phyloP scores from a whole-genome alignment of 2,329 filamentous ascomycete genomes.

The Colletotrichum cereale region DNA sequence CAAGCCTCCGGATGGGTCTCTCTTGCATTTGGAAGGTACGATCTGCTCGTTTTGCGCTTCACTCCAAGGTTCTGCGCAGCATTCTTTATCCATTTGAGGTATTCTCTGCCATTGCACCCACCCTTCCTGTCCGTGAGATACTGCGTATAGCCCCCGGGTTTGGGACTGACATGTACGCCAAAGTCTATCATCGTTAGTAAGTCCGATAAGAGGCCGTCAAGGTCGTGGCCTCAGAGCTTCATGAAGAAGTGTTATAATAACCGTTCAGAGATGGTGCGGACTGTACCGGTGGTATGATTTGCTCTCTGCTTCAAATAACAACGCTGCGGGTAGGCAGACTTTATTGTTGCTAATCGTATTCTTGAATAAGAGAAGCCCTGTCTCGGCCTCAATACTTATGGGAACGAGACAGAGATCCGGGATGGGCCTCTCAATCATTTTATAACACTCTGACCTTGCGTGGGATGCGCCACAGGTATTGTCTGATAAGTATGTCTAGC shows the following conservation, averaged over 20 bases:
- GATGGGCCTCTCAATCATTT: slow-evolving; percentile 70
- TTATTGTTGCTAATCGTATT: slow-evolving; percentile 76
- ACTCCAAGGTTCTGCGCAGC: slow-evolving; percentile 62
- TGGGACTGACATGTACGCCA: slow-evolving; percentile 68
- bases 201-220: slow-evolving; percentile 67
- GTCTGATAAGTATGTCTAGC: slow-evolving; percentile 68
- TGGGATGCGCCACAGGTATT: slow-evolving; percentile 70
- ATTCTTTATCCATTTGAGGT: slow-evolving; percentile 68
- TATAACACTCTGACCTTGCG: slow-evolving; percentile 66
- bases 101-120: slow-evolving; percentile 70
- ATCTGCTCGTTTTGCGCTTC: slow-evolving; percentile 55
- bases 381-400: slow-evolving; percentile 70
- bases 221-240: slow-evolving; percentile 71
- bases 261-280: slow-evolving; percentile 74
- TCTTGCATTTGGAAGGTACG: slow-evolving; percentile 56
- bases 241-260: slow-evolving; percentile 70
- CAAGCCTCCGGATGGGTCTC: slow-evolving; percentile 67
- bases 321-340: slow-evolving; percentile 77
- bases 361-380: slow-evolving; percentile 77
- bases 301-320: slow-evolving; percentile 83
- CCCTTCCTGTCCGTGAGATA: slow-evolving; percentile 60
- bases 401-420: slow-evolving; percentile 70
- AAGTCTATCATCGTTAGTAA: slow-evolving; percentile 76
- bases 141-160: slow-evolving; percentile 69
- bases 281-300: slow-evolving; percentile 81